These are phyloP conservation scores for Exserohilum turcica DNA, from an alignment of 2,329 filamentous ascomycete genomes.

Conservation along the genomic window DNA sequence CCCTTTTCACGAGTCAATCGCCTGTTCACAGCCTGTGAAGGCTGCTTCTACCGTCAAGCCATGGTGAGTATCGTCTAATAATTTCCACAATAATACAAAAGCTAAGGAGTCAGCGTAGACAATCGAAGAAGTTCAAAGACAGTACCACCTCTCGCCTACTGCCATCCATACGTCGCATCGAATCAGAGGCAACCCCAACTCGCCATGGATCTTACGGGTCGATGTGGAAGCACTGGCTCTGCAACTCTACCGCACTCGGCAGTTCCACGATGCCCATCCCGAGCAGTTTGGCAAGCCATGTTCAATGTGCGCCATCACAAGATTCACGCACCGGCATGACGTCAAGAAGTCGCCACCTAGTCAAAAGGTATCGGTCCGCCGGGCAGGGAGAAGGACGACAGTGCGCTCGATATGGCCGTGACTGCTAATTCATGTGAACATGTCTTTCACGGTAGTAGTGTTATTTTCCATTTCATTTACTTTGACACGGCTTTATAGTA, in stretches of 20 bases:
- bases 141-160: constrained; percentile 34
- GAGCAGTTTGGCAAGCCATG: constrained; percentile 33
- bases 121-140: constrained; percentile 33
- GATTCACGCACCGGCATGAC: constrained; percentile 1
- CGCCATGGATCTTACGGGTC: constrained; percentile 34
- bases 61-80: constrained; percentile 20
- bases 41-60: constrained; percentile 39
- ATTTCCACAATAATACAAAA: background rate
- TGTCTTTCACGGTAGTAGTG: background rate
- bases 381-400: background rate
- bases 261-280: constrained; percentile 32
- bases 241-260: constrained; percentile 36
- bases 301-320: constrained; percentile 30
- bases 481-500: background rate
- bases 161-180: constrained; percentile 18
- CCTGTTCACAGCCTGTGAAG: constrained; percentile 28
- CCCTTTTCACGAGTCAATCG: constrained; percentile 27
- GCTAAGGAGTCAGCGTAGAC: constrained; percentile 19
- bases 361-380: constrained; percentile 2
- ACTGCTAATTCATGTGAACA: background rate
- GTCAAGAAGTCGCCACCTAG: background rate
- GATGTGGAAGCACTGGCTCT: constrained; percentile 40
- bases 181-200: constrained; percentile 23
- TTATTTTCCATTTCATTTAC: background rate
- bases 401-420: background rate